phyloP scores from a whole-genome alignment of 1,284 basidiomycete species.

The Cutaneotrichosporon mucoides region DNA sequence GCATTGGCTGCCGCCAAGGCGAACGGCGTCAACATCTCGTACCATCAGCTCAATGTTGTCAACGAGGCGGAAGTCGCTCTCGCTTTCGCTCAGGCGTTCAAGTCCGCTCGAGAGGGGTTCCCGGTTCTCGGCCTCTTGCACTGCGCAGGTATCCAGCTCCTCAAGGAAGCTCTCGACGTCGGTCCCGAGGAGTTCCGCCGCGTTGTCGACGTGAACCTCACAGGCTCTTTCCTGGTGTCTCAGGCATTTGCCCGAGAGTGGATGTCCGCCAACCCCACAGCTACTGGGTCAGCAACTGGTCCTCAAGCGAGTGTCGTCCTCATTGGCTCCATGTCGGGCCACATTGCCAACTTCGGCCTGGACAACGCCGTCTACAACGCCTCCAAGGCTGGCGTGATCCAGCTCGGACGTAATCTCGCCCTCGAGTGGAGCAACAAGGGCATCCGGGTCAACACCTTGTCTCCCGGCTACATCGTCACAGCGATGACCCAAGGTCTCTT shows the following conservation, averaged over 20 bases:
- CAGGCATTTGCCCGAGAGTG: conserved; percentile 75
- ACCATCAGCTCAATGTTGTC: conserved; percentile 60
- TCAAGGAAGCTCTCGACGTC: conserved; percentile 63
- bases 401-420: conserved; percentile 77
- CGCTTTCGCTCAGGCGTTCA: conserved; percentile 59
- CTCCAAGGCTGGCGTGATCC: conserved; percentile 74
- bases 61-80: conserved; percentile 60
- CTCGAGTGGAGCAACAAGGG: conserved; percentile 67
- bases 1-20: conserved; percentile 56
- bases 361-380: conserved; percentile 50
- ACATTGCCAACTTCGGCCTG: conserved; percentile 66
- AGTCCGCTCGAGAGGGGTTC: conserved; percentile 58
- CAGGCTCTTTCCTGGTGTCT: conserved; percentile 71
- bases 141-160: conserved; percentile 69
- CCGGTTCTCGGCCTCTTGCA: conserved; percentile 54
- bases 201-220: conserved; percentile 67
- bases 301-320: conserved; percentile 70
- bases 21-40: conserved; percentile 57
- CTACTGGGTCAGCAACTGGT: conserved; percentile 48
- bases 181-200: conserved; percentile 65
- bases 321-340: conserved; percentile 82
- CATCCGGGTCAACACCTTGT: conserved; percentile 57
- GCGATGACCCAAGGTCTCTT: conserved; percentile 28
- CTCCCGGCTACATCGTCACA: conserved; percentile 56
- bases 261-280: conserved; percentile 58